A percentile compares a stretch with the other conserved stretches of the same genome.
phyloP scores from a whole-genome alignment of 2,329 filamentous ascomycete genomes.

The Monosporascus sp. region DNA sequence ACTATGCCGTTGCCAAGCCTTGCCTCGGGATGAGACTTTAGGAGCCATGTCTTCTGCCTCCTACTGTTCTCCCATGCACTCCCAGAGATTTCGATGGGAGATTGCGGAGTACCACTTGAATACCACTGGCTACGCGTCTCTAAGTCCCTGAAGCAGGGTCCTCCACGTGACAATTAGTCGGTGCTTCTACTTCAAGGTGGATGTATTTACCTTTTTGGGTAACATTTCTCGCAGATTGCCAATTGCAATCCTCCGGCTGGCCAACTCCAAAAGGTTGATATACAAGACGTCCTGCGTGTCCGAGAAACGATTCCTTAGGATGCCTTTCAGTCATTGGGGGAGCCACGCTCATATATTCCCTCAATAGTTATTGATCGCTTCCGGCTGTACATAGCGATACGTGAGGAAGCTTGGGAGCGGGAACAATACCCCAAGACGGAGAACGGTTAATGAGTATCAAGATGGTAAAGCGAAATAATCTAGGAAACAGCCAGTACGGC shows the following conservation, averaged over 20 bases:
- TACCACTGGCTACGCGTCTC: constrained; percentile 19
- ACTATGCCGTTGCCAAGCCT: constrained; percentile 24
- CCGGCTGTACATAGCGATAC: constrained; percentile 22
- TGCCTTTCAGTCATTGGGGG: constrained; percentile 28
- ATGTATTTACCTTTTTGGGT: constrained; percentile 19
- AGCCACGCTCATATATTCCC: constrained; percentile 17
- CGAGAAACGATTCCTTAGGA: constrained; percentile 22
- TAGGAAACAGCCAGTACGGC: too few relatives aligned
- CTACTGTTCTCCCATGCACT: constrained; percentile 17
- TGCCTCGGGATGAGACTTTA: constrained; percentile 45
- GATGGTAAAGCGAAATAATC: too few relatives aligned
- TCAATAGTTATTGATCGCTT: constrained; percentile 10
- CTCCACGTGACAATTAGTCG: constrained; percentile 16
- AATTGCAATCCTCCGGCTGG: constrained; percentile 23
- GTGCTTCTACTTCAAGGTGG: not conserved
- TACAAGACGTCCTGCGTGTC: constrained; percentile 25
- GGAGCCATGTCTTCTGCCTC: constrained; percentile 39
- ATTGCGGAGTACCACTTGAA: constrained; percentile 3
- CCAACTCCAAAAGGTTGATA: constrained; percentile 17
- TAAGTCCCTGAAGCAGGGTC: constrained; percentile 21
- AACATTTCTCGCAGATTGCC: constrained; percentile 22
- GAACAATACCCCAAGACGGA: too few relatives aligned
- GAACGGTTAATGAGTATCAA: too few relatives aligned
- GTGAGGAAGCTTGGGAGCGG: constrained; percentile 4
- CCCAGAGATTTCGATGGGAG: constrained; percentile 4